Evolutionary conservation across 1,284 basidiomycete genomes (phyloP).

Genomic region (Vanrija sp.): DNA sequence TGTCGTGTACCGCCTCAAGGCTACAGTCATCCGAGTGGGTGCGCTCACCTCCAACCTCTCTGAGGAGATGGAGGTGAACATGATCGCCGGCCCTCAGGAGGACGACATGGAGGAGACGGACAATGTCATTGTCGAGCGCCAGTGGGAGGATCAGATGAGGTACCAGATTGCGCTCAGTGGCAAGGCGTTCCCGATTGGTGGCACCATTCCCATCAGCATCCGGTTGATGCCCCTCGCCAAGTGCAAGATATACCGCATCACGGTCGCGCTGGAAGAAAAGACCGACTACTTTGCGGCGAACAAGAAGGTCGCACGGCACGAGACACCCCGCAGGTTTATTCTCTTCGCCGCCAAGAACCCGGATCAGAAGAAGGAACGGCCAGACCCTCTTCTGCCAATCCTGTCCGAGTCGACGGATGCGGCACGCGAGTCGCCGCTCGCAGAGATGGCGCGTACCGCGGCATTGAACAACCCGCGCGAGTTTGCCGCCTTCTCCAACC

Average conservation of each 20-base stretch:
- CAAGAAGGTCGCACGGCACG: slow-evolving; percentile 68
- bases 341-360: slow-evolving; percentile 63
- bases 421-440: slow-evolving; percentile 49
- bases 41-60: slow-evolving; percentile 71
- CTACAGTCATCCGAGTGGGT: slow-evolving; percentile 77
- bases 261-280: slow-evolving; percentile 77
- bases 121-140: slow-evolving; percentile 77
- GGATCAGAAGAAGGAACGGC: slow-evolving; percentile 41
- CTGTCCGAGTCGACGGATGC: slow-evolving; percentile 50
- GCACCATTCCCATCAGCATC: slow-evolving; percentile 73
- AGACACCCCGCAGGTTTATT: slow-evolving; percentile 63
- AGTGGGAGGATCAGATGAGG: slow-evolving; percentile 88
- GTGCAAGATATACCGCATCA: slow-evolving; percentile 73
- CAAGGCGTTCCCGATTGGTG: slow-evolving; percentile 76
- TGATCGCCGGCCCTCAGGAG: slow-evolving; percentile 72
- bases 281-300: slow-evolving; percentile 72
- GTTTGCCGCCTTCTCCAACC: slow-evolving; percentile 47
- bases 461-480: slow-evolving; percentile 40
- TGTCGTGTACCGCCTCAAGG: slow-evolving; percentile 75
- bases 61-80: slow-evolving; percentile 66
- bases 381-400: slow-evolving; percentile 55
- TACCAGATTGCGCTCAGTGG: slow-evolving; percentile 71
- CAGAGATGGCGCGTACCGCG: slow-evolving; percentile 42
- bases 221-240: slow-evolving; percentile 81
- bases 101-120: slow-evolving; percentile 76